phyloP scores from a whole-genome alignment of 495 filamentous ascomycete genomes.

The Tuber melanosporum region DNA sequence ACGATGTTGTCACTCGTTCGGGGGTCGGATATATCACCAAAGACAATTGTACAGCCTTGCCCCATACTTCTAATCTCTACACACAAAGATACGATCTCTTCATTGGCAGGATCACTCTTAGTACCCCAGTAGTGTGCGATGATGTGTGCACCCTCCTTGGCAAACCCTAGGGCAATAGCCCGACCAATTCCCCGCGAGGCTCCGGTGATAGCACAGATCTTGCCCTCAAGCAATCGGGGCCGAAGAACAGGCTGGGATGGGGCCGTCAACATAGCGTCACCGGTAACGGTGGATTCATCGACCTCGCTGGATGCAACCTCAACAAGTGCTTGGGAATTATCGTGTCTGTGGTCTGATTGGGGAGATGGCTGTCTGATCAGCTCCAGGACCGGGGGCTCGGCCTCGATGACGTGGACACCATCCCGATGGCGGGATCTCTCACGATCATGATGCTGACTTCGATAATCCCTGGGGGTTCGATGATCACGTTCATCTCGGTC shows the following conservation, averaged over 20 bases:
- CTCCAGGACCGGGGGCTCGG: constrained; percentile 23
- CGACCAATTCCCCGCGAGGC: constrained; percentile 71
- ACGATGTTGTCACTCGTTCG: constrained; percentile 40
- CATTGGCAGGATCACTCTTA: constrained; percentile 35
- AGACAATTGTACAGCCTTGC: constrained; percentile 42
- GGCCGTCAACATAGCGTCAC: constrained; percentile 19
- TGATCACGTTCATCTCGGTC: constrained; percentile 84
- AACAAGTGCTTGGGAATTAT: constrained; percentile 27
- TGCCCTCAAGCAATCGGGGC: constrained; percentile 53
- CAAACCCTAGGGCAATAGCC: constrained; percentile 64
- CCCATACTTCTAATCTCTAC: constrained; percentile 41
- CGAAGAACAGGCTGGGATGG: constrained; percentile 25
- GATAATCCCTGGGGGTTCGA: constrained; percentile 6
- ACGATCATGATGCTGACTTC: constrained; percentile 22
- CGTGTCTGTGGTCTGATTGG: constrained; percentile 9
- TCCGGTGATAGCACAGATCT: constrained; percentile 69
- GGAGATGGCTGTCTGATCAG: constrained; percentile 23
- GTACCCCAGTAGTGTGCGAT: constrained; percentile 41
- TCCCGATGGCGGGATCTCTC: constrained; percentile 22
- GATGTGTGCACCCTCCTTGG: constrained; percentile 44
- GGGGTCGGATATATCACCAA: constrained; percentile 41
- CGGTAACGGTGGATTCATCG: constrained; percentile 29
- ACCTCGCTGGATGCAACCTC: constrained; percentile 29
- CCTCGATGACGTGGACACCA: constrained; percentile 31
- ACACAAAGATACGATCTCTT: constrained; percentile 42